phyloP scores from a whole-genome alignment of 2,329 filamentous ascomycete species.

The Aspergillus calidoustus region DNA sequence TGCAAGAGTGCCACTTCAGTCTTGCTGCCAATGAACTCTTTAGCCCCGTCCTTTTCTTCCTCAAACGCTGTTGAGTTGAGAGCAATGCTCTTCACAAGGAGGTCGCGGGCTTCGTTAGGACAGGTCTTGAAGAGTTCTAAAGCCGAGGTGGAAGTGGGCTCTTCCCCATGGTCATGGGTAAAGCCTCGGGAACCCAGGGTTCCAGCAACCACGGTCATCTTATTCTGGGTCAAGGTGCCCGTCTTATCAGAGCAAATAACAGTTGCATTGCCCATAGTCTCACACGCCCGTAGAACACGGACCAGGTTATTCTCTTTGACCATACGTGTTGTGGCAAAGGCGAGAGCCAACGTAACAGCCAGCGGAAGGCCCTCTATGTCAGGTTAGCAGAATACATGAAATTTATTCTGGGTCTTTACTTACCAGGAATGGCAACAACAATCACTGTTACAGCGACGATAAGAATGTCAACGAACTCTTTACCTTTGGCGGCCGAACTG shows the following conservation, averaged over 20 bases:
- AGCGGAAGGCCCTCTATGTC: slow-evolving; percentile 71
- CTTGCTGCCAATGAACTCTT: slow-evolving; percentile 75
- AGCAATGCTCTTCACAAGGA: slow-evolving; percentile 49
- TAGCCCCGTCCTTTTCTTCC: slow-evolving; percentile 69
- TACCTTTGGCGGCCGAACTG: slow-evolving; percentile 74
- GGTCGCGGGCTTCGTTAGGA: slow-evolving; percentile 37
- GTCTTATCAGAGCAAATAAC: slow-evolving; percentile 83
- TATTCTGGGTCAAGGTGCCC: slow-evolving; percentile 74
- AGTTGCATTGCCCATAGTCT: slow-evolving; percentile 80
- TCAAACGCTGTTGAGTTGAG: slow-evolving; percentile 74
- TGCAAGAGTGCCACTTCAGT: slow-evolving; percentile 76
- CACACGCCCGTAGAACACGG: slow-evolving; percentile 75
- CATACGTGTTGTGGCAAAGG: slow-evolving; percentile 78
- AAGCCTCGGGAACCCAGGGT: slow-evolving; percentile 67
- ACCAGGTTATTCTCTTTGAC: slow-evolving; percentile 78
- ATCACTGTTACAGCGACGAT: slow-evolving; percentile 81
- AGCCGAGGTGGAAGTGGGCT: slow-evolving; percentile 24
- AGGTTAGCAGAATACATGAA: not conserved
- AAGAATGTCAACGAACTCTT: slow-evolving; percentile 75
- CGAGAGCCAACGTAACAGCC: slow-evolving; percentile 76
- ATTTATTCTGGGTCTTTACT: slow-evolving; percentile 16
- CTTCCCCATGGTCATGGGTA: slow-evolving; percentile 44
- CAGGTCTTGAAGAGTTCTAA: slow-evolving; percentile 37
- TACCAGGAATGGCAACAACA: slow-evolving; percentile 72
- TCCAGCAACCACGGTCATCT: slow-evolving; percentile 77